A percentile compares a stretch with the other conserved stretches of the same genome.
Conservation (phyloP, 1,284 basidiomycete species). For the Termitomyces sp. region DNA sequence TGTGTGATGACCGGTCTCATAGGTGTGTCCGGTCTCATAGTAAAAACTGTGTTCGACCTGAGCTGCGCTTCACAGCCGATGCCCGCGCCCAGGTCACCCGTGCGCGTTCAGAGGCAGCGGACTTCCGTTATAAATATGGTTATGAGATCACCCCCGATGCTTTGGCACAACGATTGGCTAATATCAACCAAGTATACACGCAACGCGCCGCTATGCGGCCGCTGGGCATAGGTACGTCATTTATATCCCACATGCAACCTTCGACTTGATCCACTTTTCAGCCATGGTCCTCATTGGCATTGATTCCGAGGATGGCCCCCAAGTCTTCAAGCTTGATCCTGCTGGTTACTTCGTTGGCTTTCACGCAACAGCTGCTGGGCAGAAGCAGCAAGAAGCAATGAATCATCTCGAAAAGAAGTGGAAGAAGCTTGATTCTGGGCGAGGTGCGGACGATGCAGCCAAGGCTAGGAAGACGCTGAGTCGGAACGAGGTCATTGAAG, state of each 20-base stretch:
- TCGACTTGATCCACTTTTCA: constrained; percentile 26
- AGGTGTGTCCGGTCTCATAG: constrained; percentile 46
- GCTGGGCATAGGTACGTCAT: constrained; percentile 80
- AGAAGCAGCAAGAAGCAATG: constrained; percentile 99
- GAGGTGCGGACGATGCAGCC: constrained; percentile 68
- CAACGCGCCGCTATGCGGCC: constrained; percentile 98
- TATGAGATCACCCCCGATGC: constrained; percentile 98
- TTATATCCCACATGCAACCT: constrained; percentile 1
- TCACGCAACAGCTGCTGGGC: constrained; percentile 93
- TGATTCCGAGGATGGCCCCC: constrained; percentile 87
- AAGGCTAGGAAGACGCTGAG: constrained; percentile 63
- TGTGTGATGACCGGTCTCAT: constrained; percentile 97
- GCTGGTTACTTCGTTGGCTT: constrained; percentile 99
- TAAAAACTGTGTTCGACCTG: not conserved
- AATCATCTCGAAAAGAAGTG: constrained; percentile 99
- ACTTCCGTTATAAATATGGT: constrained; percentile 96
- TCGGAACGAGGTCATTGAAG: constrained; percentile 79
- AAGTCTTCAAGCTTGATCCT: constrained; percentile 97
- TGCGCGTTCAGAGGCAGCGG: constrained; percentile 87
- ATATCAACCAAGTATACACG: constrained; percentile 99
- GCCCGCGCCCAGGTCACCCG: constrained; percentile 88
- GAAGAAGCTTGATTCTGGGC: constrained; percentile 85
- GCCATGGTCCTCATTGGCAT: constrained; percentile 96
- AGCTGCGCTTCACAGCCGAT: constrained; percentile 59
- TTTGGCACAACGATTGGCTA: constrained; percentile 90